phyloP scores from a whole-genome alignment of 2,329 filamentous ascomycete species.

The Colletotrichum musicola region DNA sequence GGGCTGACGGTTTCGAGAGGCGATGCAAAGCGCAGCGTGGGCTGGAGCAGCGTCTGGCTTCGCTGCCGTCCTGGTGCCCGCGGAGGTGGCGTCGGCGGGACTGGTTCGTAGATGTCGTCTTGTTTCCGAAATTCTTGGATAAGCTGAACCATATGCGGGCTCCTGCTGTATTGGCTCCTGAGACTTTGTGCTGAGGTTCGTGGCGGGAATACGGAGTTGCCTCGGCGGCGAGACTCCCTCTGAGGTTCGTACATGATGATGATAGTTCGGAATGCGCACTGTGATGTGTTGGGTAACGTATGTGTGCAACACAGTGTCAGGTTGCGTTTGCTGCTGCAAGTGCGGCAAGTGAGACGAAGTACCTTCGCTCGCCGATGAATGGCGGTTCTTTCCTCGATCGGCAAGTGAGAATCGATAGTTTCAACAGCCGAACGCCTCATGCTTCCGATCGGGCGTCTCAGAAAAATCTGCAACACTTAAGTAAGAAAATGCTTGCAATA shows the following conservation, averaged over 20 bases:
- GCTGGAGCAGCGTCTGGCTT: slow-evolving; percentile 1
- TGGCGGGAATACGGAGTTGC: slow-evolving; percentile 24
- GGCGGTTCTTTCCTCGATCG: slow-evolving; percentile 6
- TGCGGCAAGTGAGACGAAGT: background rate
- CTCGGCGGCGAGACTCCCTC: slow-evolving; percentile 22
- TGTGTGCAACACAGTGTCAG: slow-evolving; percentile 13
- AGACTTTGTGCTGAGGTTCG: slow-evolving; percentile 32
- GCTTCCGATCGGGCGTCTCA: slow-evolving; percentile 6
- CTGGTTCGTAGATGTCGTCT: slow-evolving; percentile 34
- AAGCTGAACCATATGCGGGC: slow-evolving; percentile 22
- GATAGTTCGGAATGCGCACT: background rate
- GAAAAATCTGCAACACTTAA: slow-evolving; percentile 19
- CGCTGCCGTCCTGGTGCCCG: slow-evolving; percentile 22
- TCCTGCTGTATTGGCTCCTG: slow-evolving; percentile 32
- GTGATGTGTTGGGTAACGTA: background rate
- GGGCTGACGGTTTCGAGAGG: slow-evolving; percentile 1
- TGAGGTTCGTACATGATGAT: slow-evolving; percentile 28
- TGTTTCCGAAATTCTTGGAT: slow-evolving; percentile 34
- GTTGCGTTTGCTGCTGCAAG: slow-evolving; percentile 6
- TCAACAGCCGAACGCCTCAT: slow-evolving; percentile 19
- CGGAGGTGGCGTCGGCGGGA: slow-evolving; percentile 35
- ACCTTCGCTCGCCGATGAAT: background rate
- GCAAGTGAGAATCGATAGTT: slow-evolving; percentile 14
- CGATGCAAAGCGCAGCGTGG: slow-evolving; percentile 20
- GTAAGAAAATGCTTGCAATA: slow-evolving; percentile 17